Percentiles rank a stretch among this genome's conserved stretches.
Evolutionary conservation across 495 filamentous ascomycete genomes (phyloP).

Genomic region (Penicillium taxi): DNA sequence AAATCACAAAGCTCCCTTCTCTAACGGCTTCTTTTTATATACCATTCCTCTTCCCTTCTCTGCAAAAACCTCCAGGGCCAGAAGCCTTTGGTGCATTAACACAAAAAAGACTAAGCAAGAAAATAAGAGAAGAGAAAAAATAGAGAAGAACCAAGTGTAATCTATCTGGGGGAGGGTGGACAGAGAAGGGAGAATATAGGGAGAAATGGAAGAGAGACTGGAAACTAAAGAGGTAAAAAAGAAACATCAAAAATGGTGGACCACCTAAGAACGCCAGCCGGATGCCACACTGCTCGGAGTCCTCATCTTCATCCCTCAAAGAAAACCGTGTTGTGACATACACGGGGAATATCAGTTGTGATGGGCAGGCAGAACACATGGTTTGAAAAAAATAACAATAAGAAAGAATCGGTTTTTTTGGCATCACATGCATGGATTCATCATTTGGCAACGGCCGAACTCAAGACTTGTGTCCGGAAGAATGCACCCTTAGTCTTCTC

Average conservation of each 20-base stretch:
- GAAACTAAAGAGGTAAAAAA: conserved; percentile 26
- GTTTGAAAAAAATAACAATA: conserved; percentile 30
- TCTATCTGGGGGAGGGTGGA: too few species aligned
- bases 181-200: conserved; percentile 8
- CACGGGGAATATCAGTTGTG: conserved; percentile 33
- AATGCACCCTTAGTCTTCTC: conserved; percentile 93
- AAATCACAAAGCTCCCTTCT: conserved; percentile 7
- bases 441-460: conserved; percentile 45
- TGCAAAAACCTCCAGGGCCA: conserved; percentile 13
- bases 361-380: conserved; percentile 34
- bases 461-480: conserved; percentile 77
- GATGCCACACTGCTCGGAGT: conserved; percentile 41
- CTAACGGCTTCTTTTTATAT: conserved; percentile 9
- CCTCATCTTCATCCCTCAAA: conserved; percentile 28
- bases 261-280: conserved; percentile 46
- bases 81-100: conserved; percentile 8
- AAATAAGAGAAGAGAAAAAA: conserved; percentile 5
- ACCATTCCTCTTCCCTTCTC: conserved; percentile 6
- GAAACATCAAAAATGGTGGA: conserved; percentile 32
- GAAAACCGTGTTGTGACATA: conserved; percentile 31
- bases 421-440: conserved; percentile 23
- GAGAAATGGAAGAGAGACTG: conserved; percentile 18
- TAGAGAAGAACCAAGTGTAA: conserved; percentile 4
- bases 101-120: too few species aligned
- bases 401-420: conserved; percentile 26